Evolutionary conservation across 306 rosid species (phyloP), one percentile per base, ranked within the genome.

Genomic region (Gillenia trifoliata): DNA sequence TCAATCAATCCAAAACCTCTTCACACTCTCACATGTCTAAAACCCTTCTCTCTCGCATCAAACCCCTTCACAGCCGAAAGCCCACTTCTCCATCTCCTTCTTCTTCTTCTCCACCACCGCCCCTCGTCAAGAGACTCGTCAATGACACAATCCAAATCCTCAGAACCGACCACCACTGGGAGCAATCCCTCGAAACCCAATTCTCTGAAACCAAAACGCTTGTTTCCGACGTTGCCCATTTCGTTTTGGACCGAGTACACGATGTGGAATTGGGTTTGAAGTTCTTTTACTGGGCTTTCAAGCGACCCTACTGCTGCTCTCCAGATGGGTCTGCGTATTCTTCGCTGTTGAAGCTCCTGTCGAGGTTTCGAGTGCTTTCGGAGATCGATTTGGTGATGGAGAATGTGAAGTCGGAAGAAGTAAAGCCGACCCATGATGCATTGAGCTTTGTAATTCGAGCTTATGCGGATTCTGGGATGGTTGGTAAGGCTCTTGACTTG

Each of bases 231-330:
- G 76, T 90, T 68, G 89, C 89, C 78, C 92, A 92, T 81, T 90
- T 89, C 74, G 88, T 92, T 50, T 77, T 92, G 16, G 98, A 92
- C 78, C 83, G 91, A 72, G 16, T 89, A 2, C 74, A 82, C 52
- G 79, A 80, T 36, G 86, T 85, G 1, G 90, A 87, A 66, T 75
- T 85, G 64, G 96, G 90, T 64, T 45, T 92, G 65, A 87, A 83
- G 86, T 90, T 93, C 76, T 90, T 93, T 19, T 71, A 86, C 45
- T 93, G 96, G 98, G 90, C 90, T 45, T 83, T 82, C 1, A 75
- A 72, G 30, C 83, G 78, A 60, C 81, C 94, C 60, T 79, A 78
- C 70, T 82, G 85, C 67, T 30, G 78, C 66, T 80, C 88, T 41
- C 85, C 83, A 8, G 61, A 85, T 73, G 89, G 72, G 25, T 30